Base-by-base conservation (phyloP, 2,329 filamentous ascomycete species). In the Tricladium varicosporioides region DNA sequence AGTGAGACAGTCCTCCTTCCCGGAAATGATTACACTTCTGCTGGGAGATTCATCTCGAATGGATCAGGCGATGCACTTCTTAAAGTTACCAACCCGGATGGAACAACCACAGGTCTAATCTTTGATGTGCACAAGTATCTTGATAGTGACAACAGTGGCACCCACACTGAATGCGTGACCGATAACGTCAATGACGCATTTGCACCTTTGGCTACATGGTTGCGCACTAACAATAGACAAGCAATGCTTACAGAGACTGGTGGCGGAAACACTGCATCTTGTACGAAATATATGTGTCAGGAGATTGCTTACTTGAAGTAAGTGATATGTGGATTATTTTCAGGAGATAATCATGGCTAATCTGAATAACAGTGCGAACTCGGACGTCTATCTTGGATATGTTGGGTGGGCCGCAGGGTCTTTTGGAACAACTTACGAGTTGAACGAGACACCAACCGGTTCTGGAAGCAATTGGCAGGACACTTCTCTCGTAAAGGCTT, bases 111-210 rank as follows among this genome's bases (percentile, higher is more conserved):
- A 52, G 78, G 78, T 51, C 71, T 88, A n/a, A 70, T 84, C 10
- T 74, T 85, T 31, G 83, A 85, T 60, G 72, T 86, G 10, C 83
- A 86, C 71, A 80, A 84, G 68, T 86, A 85, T 65, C 76, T 86
- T 3, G 82, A 85, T 63, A 73, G 71, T 16, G 79, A 84, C 71
- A 79, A 80, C 70, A 80, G 77, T 7, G 83, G 83, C 40, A 80
- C 77, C 0, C 71, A 79, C 59, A 61, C 70, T 3, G 72, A 78
- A 53, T 86, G 83, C 68, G 77, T 77, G 1, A 81, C 76, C 2
- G 75, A 85, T 63, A 81, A 82, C 47, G 71, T 80, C 2, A 73
- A 57, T 15, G 59, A 73, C 40, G 77, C 73, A 2, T 81, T 84
- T 66, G 68, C 69, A 16, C 71, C 72, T 0, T 69, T 83, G 1